Conservation (phyloP, 805 yeast genomes). For the Phaffomyces antillensis region DNA sequence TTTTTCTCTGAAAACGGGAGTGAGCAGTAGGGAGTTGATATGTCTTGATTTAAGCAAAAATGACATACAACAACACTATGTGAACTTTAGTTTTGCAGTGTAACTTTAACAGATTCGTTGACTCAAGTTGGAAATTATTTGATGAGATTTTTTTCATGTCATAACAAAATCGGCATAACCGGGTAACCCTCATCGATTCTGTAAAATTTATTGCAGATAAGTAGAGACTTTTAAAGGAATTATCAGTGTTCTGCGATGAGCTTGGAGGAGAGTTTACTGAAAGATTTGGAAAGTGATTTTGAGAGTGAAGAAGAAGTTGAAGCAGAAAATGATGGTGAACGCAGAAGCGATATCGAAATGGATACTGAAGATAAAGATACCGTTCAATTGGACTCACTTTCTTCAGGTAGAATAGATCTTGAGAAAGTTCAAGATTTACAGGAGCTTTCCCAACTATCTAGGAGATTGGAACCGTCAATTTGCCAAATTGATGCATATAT, state of each 20-base stretch:
- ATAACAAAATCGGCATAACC: background rate
- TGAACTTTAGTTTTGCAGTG: background rate
- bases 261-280: conserved; percentile 21
- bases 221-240: too few relatives aligned
- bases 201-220: too few relatives aligned
- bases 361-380: background rate
- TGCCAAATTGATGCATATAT: conserved; percentile 13
- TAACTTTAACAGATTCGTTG: background rate
- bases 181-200: background rate
- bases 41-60: conserved; percentile 3
- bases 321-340: conserved; percentile 4
- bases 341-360: background rate
- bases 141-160: background rate
- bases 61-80: conserved; percentile 11
- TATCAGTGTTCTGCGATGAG: conserved; percentile 9
- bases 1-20: conserved; percentile 4
- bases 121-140: background rate
- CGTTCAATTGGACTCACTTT: background rate
- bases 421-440: conserved; percentile 12
- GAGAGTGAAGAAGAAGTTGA: conserved; percentile 3
- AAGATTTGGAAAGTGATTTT: conserved; percentile 25
- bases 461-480: conserved; percentile 12
- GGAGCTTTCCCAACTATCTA: conserved; percentile 7
- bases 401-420: conserved; percentile 6
- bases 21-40: conserved; percentile 1